These are phyloP conservation scores for Nothophytophthora sp. DNA, from an alignment of 352 stramenopile species.

Conservation along the genomic window DNA sequence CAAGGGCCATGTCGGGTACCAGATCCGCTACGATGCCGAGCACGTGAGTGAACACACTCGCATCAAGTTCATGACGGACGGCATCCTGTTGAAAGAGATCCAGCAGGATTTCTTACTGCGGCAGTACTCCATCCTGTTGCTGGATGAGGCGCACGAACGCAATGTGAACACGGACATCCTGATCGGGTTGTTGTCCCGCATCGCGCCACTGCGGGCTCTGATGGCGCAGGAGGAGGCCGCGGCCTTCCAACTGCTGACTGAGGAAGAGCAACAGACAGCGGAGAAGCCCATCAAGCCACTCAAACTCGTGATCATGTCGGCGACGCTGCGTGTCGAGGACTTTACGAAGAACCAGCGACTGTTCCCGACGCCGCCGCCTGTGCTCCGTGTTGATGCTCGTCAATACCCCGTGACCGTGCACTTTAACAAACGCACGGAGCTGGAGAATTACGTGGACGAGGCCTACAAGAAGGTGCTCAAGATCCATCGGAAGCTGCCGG, in stretches of 20 bases:
- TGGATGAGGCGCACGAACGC: constrained; percentile 98
- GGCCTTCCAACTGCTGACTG: constrained; percentile 40
- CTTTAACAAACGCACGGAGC: constrained; percentile 97
- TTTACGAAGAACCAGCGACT: constrained; percentile 95
- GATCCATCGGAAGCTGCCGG: constrained; percentile 98
- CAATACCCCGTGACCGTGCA: constrained; percentile 98
- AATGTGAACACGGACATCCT: constrained; percentile 98
- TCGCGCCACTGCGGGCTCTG: constrained; percentile 92
- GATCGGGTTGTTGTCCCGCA: constrained; percentile 94
- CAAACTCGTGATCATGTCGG: constrained; percentile 97
- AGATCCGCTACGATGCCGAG: constrained; percentile 98
- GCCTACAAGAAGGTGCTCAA: constrained; percentile 96
- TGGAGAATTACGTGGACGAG: constrained; percentile 96
- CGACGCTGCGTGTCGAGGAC: constrained; percentile 97
- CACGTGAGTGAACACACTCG: constrained; percentile 90
- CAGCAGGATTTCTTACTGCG: constrained; percentile 84
- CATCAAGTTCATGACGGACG: constrained; percentile 99
- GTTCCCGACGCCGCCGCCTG: constrained; percentile 90
- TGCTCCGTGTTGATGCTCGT: constrained; percentile 94
- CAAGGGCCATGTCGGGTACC: constrained; percentile 92
- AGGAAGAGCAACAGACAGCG: constrained; percentile 38
- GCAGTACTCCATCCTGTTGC: constrained; percentile 78
- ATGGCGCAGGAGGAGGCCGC: constrained; percentile 81
- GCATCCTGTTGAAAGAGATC: constrained; percentile 98
- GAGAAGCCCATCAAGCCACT: constrained; percentile 72